Evolutionary conservation across 2,329 filamentous ascomycete species (phyloP).

Genomic region (Trichoderma semiorbis): DNA sequence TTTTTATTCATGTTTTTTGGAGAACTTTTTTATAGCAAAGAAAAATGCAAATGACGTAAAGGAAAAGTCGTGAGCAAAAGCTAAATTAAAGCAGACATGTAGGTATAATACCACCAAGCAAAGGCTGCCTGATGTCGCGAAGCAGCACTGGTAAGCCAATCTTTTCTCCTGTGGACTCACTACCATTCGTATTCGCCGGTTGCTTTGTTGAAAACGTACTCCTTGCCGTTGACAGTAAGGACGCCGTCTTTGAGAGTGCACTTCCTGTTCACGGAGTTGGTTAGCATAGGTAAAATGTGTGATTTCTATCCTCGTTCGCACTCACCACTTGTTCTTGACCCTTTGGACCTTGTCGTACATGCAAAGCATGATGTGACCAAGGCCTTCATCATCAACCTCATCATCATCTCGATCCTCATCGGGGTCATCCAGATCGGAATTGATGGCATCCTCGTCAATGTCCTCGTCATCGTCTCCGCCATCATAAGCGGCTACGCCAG

Average conservation of each 20-base stretch:
- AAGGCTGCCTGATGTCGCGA: background rate
- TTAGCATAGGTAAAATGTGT: slow-evolving; percentile 16
- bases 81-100: background rate
- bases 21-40: background rate
- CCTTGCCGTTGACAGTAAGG: slow-evolving; percentile 86
- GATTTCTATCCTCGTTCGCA: slow-evolving; percentile 13
- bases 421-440: slow-evolving; percentile 93
- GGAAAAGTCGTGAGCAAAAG: slow-evolving; percentile 1
- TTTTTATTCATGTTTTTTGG: background rate
- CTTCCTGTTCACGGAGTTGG: slow-evolving; percentile 60
- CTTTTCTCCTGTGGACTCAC: slow-evolving; percentile 15
- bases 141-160: background rate
- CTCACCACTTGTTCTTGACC: slow-evolving; percentile 95
- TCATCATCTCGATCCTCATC: slow-evolving; percentile 83
- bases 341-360: slow-evolving; percentile 99
- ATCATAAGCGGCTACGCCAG: slow-evolving; percentile 53
- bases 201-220: slow-evolving; percentile 97
- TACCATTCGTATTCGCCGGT: slow-evolving; percentile 98
- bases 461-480: slow-evolving; percentile 60
- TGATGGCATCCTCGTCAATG: slow-evolving; percentile 85
- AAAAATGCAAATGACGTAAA: background rate
- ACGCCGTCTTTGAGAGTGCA: slow-evolving; percentile 97
- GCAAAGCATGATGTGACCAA: slow-evolving; percentile 92
- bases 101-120: background rate
- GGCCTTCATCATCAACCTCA: slow-evolving; percentile 80